Evolutionary conservation across 2,329 filamentous ascomycete genomes (phyloP), one percentile per base, ranked within the genome.

Genomic region (Davidsoniella australis): DNA sequence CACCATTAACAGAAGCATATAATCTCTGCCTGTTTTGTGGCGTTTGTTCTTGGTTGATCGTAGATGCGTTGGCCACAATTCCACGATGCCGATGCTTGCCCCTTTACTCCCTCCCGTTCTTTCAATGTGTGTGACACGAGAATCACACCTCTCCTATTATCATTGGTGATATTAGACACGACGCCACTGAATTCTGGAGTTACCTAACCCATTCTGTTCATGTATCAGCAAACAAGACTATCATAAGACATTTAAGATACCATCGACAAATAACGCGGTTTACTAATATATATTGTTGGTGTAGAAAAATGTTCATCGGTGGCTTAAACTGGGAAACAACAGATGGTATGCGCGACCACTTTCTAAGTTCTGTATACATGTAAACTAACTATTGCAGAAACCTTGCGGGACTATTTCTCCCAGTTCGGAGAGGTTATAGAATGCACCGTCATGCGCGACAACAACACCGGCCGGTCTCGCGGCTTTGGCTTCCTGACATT

Each of bases 281-380:
- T 33, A 33, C 29, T 33, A 33, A 14, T 8, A 29, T 33, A 24
- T 45, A 17, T 33, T 24, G 17, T 33, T 24, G 54, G 8, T 33
- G 39, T 68, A 98, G 91, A 60, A 98, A 98, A 71, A 98, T 98
- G 91, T 98, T 98, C 60, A 98, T 98, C 66, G 91, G 91, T 59
- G 91, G 91, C 39, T 69, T 98, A 49, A 98, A 98, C 63, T 98
- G 91, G 91, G 91, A 98, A 66, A 98, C 91, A 14, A 96, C 91
- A 50, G 89, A 96, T 69, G 80, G 89, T 96, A 79, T 74, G 87
- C 24, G 48, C 10, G 10, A 6, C 8, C 36, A 10, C 6, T 48
- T n/a, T 16, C 20, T 4, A 26, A 12, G 16, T 18, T 24, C 24
- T 18, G 44, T 20, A 10, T 5, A 36, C 3, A 16, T 36, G 40